Conservation (phyloP, 352 stramenopile genomes). For the Pythium periplocum region DNA sequence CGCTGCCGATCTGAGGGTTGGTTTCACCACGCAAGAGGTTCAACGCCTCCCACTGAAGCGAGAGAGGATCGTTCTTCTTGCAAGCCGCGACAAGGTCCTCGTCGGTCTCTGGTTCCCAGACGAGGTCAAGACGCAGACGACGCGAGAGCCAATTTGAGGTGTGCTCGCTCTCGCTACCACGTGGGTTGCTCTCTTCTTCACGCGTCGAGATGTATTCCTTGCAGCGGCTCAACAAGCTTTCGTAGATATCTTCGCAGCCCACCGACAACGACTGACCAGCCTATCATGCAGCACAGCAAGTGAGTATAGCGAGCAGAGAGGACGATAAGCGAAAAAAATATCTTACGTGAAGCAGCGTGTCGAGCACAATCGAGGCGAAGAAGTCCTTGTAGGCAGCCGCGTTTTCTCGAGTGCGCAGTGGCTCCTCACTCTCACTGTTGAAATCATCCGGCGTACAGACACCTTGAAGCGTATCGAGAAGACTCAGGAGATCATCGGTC, state of each 20-base stretch:
- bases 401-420: conserved; percentile 39
- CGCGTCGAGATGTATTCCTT: conserved; percentile 63
- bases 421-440: conserved; percentile 37
- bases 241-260: conserved; percentile 50
- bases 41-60: conserved; percentile 55
- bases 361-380: conserved; percentile 60
- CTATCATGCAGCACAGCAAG: conserved; percentile 8
- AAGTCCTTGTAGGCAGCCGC: conserved; percentile 73
- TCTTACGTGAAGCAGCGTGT: conserved; percentile 58
- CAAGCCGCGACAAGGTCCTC: conserved; percentile 48
- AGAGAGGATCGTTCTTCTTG: conserved; percentile 54
- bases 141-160: conserved; percentile 62
- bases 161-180: conserved; percentile 22
- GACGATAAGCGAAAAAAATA: neutral
- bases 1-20: conserved; percentile 8
- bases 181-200: conserved; percentile 59
- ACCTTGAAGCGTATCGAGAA: conserved; percentile 58
- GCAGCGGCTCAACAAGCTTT: conserved; percentile 64
- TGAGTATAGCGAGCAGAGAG: neutral
- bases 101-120: conserved; percentile 58
- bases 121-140: conserved; percentile 57
- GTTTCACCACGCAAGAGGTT: conserved; percentile 30
- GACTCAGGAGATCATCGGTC: conserved; percentile 47
- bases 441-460: conserved; percentile 64
- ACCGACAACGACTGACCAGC: conserved; percentile 40